Percentiles rank a stretch among this genome's conserved stretches.
These are phyloP conservation scores for Taphrina communis DNA, from an alignment of 1,139 yeast genomes.

Conservation along the genomic window DNA sequence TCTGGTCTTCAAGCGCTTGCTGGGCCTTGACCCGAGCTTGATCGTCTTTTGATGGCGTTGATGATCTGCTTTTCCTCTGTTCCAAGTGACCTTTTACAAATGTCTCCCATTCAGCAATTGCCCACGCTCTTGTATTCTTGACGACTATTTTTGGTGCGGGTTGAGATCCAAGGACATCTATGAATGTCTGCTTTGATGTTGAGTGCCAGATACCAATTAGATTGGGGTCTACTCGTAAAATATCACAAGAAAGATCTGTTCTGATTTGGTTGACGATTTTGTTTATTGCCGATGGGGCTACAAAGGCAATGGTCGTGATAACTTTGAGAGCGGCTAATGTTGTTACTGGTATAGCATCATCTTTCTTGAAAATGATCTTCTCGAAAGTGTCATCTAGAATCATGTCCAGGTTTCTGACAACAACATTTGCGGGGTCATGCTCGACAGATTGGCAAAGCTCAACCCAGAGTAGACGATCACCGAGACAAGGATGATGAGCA, in stretches of 20 bases:
- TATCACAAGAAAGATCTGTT: slow-evolving; percentile 31
- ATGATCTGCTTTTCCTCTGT: slow-evolving; percentile 55
- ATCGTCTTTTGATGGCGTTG: slow-evolving; percentile 78
- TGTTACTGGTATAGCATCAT: slow-evolving; percentile 36
- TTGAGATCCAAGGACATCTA: slow-evolving; percentile 62
- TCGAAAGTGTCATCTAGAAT: slow-evolving; percentile 49
- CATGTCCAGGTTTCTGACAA: slow-evolving; percentile 56
- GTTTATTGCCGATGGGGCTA: slow-evolving; percentile 70
- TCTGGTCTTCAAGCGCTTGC: slow-evolving; percentile 62
- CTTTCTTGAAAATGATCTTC: slow-evolving; percentile 35
- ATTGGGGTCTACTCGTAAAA: slow-evolving; percentile 6
- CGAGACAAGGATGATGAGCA: slow-evolving; percentile 57
- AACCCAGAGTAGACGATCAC: slow-evolving; percentile 64
- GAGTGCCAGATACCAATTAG: slow-evolving; percentile 64
- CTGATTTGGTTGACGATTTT: slow-evolving; percentile 56
- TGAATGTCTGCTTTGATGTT: slow-evolving; percentile 70
- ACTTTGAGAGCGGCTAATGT: slow-evolving; percentile 62
- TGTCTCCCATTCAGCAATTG: slow-evolving; percentile 89
- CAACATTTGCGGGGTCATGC: slow-evolving; percentile 69
- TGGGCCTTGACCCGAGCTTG: slow-evolving; percentile 66
- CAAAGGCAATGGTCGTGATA: slow-evolving; percentile 70
- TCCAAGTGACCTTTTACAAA: slow-evolving; percentile 75
- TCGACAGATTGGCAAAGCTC: slow-evolving; percentile 68
- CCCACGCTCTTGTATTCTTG: slow-evolving; percentile 75
- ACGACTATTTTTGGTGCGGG: slow-evolving; percentile 51